Percentiles rank a stretch among this genome's conserved stretches.
phyloP scores from a whole-genome alignment of 1,284 basidiomycete genomes.

The Trametes sp. region DNA sequence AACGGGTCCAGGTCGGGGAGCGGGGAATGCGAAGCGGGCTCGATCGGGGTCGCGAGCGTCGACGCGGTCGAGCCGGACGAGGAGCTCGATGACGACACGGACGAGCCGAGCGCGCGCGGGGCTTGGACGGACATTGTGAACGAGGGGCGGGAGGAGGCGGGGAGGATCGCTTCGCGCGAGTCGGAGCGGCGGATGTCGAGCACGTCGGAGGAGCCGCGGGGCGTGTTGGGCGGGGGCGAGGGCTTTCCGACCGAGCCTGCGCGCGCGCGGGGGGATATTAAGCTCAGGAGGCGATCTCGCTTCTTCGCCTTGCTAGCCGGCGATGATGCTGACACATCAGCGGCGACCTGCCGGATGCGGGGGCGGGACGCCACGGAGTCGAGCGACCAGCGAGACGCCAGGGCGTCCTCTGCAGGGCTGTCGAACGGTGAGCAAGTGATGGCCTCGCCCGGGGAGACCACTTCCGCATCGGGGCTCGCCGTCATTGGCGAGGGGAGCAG shows the following conservation, averaged over 20 bases:
- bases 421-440: slow-evolving; percentile 23
- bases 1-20: slow-evolving; percentile 28
- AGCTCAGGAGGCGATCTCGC: slow-evolving; percentile 42
- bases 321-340: slow-evolving; percentile 30
- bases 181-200: slow-evolving; percentile 31
- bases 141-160: slow-evolving; percentile 30
- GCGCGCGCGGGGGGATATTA: slow-evolving; percentile 40
- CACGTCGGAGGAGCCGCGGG: slow-evolving; percentile 27
- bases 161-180: slow-evolving; percentile 29
- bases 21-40: slow-evolving; percentile 19
- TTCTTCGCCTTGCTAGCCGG: slow-evolving; percentile 34
- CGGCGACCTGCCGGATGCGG: slow-evolving; percentile 25
- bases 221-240: slow-evolving; percentile 30
- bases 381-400: slow-evolving; percentile 43
- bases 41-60: slow-evolving; percentile 37
- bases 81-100: slow-evolving; percentile 29
- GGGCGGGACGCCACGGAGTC: slow-evolving; percentile 39
- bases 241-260: slow-evolving; percentile 40
- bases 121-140: slow-evolving; percentile 22
- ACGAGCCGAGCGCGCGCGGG: slow-evolving; percentile 20
- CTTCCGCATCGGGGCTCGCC: slow-evolving; percentile 17
- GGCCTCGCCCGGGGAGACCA: slow-evolving; percentile 25
- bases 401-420: slow-evolving; percentile 27
- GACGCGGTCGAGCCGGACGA: slow-evolving; percentile 34
- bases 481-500: slow-evolving; percentile 27